Evolutionary conservation across 371 early-diverging fungal species (phyloP), one percentile per base, ranked within the genome.

Genomic region (Mortierella sp.): DNA sequence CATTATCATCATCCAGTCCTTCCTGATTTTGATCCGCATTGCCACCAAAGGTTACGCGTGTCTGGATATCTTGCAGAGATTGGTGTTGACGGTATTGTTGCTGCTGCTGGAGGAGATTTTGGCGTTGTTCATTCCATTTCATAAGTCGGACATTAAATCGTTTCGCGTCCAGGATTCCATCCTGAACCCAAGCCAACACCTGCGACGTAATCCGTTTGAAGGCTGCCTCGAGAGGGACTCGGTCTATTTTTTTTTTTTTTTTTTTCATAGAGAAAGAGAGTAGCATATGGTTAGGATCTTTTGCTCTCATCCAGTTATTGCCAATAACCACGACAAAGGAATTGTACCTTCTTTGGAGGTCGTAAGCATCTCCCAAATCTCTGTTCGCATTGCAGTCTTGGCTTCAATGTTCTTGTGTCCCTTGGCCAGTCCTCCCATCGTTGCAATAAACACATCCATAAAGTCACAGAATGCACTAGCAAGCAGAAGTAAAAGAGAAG

Each of bases 401-500:
- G 68, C 45, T 28, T 58, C 48, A 26, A 53, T 45, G 21, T 73
- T 73, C n/a, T 55, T 59, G 4, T 26, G 68, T 6, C 67, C 73
- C 50, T 67, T 66, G 12, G 68, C 68, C n/a, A 67, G 21, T 12
- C 73, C 73, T 12, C 73, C 68, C 19, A 73, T 19, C 0, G 68
- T 55, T 4, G 73, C 63, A 50, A 67, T 19, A 21, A 67, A 73
- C 1, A 62, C 64, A 48, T 73, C 73, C 30, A 73, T 51, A 18
- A 52, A 67, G 19, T 73, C 73, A 26, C 64, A 64, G 63, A 73
- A 58, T 18, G 73, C 63, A 37, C 73, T 73, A 67, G 19, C 3
- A 37, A 37, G 37, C 9, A 9, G 9, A 37, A 37, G 37, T 37
- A 37, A 11, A 26, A 52, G 19, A 18, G 23, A 46, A 11, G 0